Evolutionary conservation across 768 basidiomycete genomes (phyloP), one percentile per base, ranked within the genome.

Genomic region (Tylopilus sp.): DNA sequence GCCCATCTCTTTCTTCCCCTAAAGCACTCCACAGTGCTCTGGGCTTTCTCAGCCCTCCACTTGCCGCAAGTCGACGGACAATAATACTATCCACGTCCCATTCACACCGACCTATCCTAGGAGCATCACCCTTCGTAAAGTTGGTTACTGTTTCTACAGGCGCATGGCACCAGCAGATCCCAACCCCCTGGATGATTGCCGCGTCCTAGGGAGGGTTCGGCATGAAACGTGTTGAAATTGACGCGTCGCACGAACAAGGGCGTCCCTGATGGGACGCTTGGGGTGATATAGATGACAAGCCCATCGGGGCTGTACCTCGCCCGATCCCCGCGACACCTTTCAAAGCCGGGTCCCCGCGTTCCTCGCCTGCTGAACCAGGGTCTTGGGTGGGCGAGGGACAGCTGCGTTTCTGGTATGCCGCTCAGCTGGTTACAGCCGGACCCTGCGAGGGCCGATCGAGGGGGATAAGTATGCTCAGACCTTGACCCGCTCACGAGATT

Each of bases 371-470:
- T 30, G 8, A 52, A 2, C 23, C 52, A 71, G 69, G 71, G 72
- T 81, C 79, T 77, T 77, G 55, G 74, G 58, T 69, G 54, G 56
- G 55, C 56, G 60, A 61, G 53, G 56, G 52, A 40, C 30, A 26
- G 61, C 58, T 70, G 72, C 55, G 69, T 87, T 79, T 83, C 85
- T 85, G 84, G 82, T 87, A 79, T 78, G 81, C 69, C 75, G 77
- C 76, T 79, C 72, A 73, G 74, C 71, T 60, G 65, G 62, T 84
- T 77, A 77, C 69, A 71, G 70, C 77, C 70, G 72, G 81, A 68
- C 78, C 74, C 85, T 58, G 79, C 81, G 75, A 80, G 79, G 73
- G 78, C 71, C 81, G 60, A 77, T 80, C 79, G 52, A 75, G 39
- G 39, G 39, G 39, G 39, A 40, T 18, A 7, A 2, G 10, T 12